Base-by-base conservation (phyloP, 148 eudicot species). In the Talinum fruticosum region DNA sequence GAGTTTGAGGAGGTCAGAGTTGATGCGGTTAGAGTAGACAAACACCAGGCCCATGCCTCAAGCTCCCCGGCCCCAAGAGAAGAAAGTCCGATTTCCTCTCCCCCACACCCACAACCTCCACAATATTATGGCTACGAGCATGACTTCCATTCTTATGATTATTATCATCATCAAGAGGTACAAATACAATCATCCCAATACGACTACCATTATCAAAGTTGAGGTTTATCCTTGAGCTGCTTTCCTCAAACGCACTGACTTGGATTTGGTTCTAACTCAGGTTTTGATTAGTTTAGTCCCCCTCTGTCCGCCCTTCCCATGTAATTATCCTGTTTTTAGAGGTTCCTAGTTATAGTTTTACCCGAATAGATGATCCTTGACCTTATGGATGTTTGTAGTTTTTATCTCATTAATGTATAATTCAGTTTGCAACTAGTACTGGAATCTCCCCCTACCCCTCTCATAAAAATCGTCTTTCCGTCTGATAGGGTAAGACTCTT, bases 1-100 rank as follows among this genome's bases (percentile, higher is more conserved):
- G 97, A 93, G 73, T 75, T 89, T 44, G 87, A 80, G 24, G 93
- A 91, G 45, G 89, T 91, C 35, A 83, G 26, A 78, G 88, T 66
- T 13, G 90, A 96, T 47, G 75, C 76, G 54, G 86, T 87, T n/a
- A 85, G 79, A 49, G 84, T 89, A 6, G 93, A 91, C 72, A 86
- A 87, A 84, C 76, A 83, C 70, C 85, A 79, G 26, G 49, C 86
- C 32, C 87, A 82, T 33, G 83, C 78, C 76, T 79, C 81, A 21
- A 75, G 78, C 23, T 79, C 87, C 65, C 83, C 86, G 2, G 77
- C 87, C 49, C 81, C 86, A 64, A 71, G 68, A 6, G 82, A 82
- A 69, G 75, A 83, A 83, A 80, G 45, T 72, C 49, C 69, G 41
- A 73, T 32, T 30, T 35, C 81, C n/a, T 35, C 79, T 47, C 81